Evolutionary conservation across 208 protist genomes (phyloP), one percentile per base, ranked within the genome.

Genomic region (Leishmania aethiopica): DNA sequence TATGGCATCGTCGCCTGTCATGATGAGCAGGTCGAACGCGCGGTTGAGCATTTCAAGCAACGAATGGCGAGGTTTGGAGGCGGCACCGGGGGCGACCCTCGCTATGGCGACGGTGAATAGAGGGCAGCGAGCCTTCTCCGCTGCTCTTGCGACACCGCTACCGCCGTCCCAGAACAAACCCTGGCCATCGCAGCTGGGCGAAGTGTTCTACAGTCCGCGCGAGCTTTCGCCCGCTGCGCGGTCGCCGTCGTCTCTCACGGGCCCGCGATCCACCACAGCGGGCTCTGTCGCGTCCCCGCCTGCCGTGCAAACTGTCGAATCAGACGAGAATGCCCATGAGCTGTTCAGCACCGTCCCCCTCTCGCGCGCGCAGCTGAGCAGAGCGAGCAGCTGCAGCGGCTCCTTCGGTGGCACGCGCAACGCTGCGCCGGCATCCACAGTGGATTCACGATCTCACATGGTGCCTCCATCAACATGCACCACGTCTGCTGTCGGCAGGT

Each of bases 331-430:
- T 49, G 1, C 45, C 1, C 32, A 80, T 51, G 69, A 78, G 60
- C 37, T 85, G 59, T 35, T 64, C 10, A 85, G 81, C 71, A 40
- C 76, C 51, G 72, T 74, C 5, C 81, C 81, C 6, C 67, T 81
- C n/a, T 49, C 75, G 25, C 77, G 76, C 17, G 67, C 69, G 8
- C 59, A 62, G 32, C 67, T 69, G 22, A 77, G 75, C 69, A 69
- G 77, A 51, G 70, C 67, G 57, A 85, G 78, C 72, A 85, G 71
- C 60, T 40, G 57, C 59, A 77, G 81, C 35, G 62, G 37, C 6
- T 74, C 47, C 3, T 57, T 78, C n/a, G 37, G n/a, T 32, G 69
- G 60, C 70, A 74, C 77, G 8, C 72, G 47, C 55, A 25, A 49
- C 55, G 40, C 35, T 35, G n/a, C 15, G 35, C 25, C 74, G 28